Base-by-base conservation (phyloP, 139 green algal genomes). In the Microglena sp. region DNA sequence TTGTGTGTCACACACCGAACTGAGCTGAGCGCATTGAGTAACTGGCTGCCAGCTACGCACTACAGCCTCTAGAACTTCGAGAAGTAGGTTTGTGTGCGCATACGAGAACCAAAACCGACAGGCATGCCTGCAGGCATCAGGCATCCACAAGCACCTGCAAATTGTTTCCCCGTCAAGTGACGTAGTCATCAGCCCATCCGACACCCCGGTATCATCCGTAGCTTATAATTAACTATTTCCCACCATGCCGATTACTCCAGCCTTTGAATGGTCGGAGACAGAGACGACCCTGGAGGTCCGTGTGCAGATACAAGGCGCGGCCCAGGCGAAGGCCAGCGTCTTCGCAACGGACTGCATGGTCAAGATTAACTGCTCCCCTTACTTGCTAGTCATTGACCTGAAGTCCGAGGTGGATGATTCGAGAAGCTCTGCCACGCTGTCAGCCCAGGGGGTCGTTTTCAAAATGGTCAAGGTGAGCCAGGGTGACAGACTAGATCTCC, bases 331-430 rank as follows among this genome's bases (percentile, higher is more conserved):
- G 11, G 59, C 68, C 0, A 77, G 84, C 40, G 69, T 89, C 29
- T 82, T 82, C 26, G 75, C 73, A 18, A 82, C 77, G 2, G 78
- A 86, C 45, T 56, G 59, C 2, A 60, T 87, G 59, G 60, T 89
- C 46, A 89, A 89, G 40, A 59, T 89, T 44, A 86, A 82, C 72
- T 74, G 64, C 3, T 53, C 70, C 31, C 80, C 80, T 0, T 87
- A 89, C 70, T 60, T 89, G 4, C 81, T 89, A 45, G 45, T 83
- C 6, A 69, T 89, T 7, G 82, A 89, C 66, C 66, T 89, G 11
- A 43, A 60, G 1, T 59, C 45, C 3, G 64, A 80, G 1, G 71
- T 89, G 6, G 80, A 87, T 22, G 64, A 80, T 8, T 50, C 40
- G 40, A 8, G n/a, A 60, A 28, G 31, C 24, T 26, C 7, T 60